These are phyloP conservation scores for Pythium insidiosum DNA, from an alignment of 352 stramenopile genomes.

Conservation along the genomic window DNA sequence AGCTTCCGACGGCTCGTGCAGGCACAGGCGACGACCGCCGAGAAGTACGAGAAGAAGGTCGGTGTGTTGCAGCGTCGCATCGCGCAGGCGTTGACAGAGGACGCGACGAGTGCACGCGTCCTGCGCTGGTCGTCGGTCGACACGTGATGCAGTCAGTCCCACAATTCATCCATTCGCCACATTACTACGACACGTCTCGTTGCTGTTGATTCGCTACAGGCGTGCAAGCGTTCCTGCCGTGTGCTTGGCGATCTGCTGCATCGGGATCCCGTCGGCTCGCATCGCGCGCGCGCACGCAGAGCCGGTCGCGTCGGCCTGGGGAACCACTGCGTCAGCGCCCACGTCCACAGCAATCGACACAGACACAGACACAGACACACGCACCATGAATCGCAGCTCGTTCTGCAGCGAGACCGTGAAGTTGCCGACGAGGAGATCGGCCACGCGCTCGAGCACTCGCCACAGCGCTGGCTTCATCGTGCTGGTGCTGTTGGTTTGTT, in stretches of 20 bases:
- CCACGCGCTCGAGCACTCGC: constrained; percentile 49
- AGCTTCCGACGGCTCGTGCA: constrained; percentile 22
- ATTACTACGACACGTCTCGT: background rate
- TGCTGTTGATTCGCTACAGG: constrained; percentile 22
- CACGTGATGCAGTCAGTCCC: too few relatives aligned
- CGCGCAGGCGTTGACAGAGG: constrained; percentile 29
- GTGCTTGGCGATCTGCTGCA: constrained; percentile 65
- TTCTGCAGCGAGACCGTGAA: constrained; percentile 82
- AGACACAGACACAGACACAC: background rate
- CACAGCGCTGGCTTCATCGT: constrained; percentile 60
- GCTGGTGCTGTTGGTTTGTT: background rate
- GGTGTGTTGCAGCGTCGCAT: constrained; percentile 38
- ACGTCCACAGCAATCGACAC: constrained; percentile 4
- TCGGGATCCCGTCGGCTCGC: constrained; percentile 59
- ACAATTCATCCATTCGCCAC: background rate
- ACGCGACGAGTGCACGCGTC: constrained; percentile 24
- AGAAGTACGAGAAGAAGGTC: constrained; percentile 70
- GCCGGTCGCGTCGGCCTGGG: constrained; percentile 55
- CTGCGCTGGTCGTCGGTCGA: constrained; percentile 32
- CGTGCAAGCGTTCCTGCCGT: constrained; percentile 56
- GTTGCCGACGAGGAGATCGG: constrained; percentile 71
- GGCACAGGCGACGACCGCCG: constrained; percentile 29
- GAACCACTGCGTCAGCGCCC: background rate
- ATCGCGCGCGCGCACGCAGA: constrained; percentile 51
- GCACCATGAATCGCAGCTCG: constrained; percentile 81